Percentiles rank a stretch among this genome's conserved stretches.
Evolutionary conservation across 768 basidiomycete genomes (phyloP).

Genomic region (Crassisporium funariophilum): DNA sequence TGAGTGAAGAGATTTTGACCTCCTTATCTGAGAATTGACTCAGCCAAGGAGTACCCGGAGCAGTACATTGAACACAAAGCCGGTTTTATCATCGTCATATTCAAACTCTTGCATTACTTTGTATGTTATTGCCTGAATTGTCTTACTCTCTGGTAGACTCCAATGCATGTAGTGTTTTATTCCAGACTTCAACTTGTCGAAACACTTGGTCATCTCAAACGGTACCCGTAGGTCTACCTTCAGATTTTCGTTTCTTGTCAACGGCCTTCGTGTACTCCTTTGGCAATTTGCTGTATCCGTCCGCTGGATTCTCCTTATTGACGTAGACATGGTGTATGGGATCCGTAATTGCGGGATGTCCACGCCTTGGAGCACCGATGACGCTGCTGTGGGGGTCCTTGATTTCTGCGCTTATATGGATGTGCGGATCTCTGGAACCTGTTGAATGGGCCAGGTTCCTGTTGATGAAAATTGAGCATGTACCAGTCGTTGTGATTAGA

Average conservation of each 20-base stretch:
- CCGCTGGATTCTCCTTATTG: not conserved
- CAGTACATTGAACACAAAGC: too few relatives aligned
- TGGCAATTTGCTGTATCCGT: not conserved
- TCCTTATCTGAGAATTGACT: too few relatives aligned
- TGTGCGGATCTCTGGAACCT: not conserved
- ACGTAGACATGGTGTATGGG: slow-evolving; percentile 1
- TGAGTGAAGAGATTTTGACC: too few relatives aligned
- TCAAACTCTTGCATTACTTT: too few relatives aligned
- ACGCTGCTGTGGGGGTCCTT: not conserved
- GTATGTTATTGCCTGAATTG: too few relatives aligned
- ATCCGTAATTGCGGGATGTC: not conserved
- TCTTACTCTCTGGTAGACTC: too few relatives aligned
- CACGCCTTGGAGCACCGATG: not conserved
- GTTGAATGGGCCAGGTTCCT: slow-evolving; percentile 1
- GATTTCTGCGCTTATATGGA: slow-evolving; percentile 1
- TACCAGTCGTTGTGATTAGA: not conserved
- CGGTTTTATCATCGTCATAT: too few relatives aligned
- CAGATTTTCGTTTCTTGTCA: not conserved
- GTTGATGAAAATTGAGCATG: not conserved
- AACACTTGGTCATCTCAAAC: too few relatives aligned
- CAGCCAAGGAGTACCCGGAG: too few relatives aligned
- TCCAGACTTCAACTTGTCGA: too few relatives aligned
- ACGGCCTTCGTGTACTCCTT: slow-evolving; percentile 1
- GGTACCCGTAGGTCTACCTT: not conserved
- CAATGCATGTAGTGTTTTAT: too few relatives aligned